Conservation (phyloP, 148 eudicot species). For the Fagopyrum esculentum region DNA sequence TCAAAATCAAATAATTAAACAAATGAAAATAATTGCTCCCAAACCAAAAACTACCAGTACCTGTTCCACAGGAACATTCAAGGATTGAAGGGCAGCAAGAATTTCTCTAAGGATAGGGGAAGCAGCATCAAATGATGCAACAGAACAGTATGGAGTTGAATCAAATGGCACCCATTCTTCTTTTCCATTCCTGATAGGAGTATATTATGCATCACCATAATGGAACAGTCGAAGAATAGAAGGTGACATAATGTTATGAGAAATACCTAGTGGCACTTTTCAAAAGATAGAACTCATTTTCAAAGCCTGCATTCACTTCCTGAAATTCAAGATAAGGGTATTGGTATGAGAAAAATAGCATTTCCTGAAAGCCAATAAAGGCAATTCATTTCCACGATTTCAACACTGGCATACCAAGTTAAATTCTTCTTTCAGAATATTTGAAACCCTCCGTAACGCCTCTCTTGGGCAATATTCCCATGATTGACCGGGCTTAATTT, state of each 20-base stretch:
- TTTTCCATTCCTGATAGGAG: constrained; percentile 45
- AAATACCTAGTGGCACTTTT: constrained; percentile 49
- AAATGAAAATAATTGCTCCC: not conserved
- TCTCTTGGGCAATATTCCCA: constrained; percentile 99
- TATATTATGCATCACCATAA: constrained; percentile 8
- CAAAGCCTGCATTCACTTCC: constrained; percentile 96
- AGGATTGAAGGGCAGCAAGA: constrained; percentile 47
- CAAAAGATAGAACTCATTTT: constrained; percentile 81
- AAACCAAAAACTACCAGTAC: constrained; percentile 22
- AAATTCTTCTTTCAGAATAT: constrained; percentile 81
- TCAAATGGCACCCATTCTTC: constrained; percentile 92
- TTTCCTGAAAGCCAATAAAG: not conserved
- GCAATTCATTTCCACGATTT: not conserved
- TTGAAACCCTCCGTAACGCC: constrained; percentile 56
- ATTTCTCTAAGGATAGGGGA: constrained; percentile 66
- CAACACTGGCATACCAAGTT: constrained; percentile 51
- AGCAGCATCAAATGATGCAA: constrained; percentile 76
- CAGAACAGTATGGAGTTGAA: constrained; percentile 68
- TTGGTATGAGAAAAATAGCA: constrained; percentile 13
- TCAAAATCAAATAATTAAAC: not conserved
- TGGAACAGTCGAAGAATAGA: constrained; percentile 13
- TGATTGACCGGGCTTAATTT: constrained; percentile 68
- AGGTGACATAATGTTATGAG: not conserved
- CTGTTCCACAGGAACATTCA: constrained; percentile 80
- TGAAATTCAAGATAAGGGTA: constrained; percentile 24